Conservation (phyloP, 129 eudicot genomes). For the Chrysanthemum makinoi region DNA sequence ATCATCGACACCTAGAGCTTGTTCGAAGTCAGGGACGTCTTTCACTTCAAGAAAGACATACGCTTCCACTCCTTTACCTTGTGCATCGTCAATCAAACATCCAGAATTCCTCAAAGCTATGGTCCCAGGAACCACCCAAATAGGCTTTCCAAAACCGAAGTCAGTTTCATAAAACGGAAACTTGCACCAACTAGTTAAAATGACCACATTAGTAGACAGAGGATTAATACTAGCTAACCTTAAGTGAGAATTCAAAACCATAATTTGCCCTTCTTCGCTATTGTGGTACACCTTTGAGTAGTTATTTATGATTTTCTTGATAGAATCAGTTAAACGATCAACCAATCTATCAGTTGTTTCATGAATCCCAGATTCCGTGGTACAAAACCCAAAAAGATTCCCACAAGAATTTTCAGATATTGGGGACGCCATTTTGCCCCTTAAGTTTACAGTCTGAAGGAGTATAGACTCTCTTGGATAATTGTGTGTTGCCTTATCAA, state of each 20-base stretch:
- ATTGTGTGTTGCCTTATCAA: not conserved
- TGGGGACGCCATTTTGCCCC: not conserved
- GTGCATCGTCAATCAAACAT: not conserved
- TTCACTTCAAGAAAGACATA: not conserved
- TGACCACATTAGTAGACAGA: not conserved
- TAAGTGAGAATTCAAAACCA: conserved; percentile 17
- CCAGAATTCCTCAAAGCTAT: not conserved
- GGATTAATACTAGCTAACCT: not conserved
- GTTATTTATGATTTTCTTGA: not conserved
- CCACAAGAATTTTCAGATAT: not conserved
- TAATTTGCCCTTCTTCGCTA: conserved; percentile 14
- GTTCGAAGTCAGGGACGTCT: not conserved
- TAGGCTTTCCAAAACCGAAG: conserved; percentile 29
- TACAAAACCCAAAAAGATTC: not conserved
- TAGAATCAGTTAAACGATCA: not conserved
- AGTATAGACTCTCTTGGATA: not conserved
- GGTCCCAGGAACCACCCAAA: conserved; percentile 12
- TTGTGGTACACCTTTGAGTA: conserved; percentile 22
- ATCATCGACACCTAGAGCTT: not conserved
- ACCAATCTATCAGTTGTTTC: conserved; percentile 8
- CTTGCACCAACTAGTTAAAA: conserved; percentile 21
- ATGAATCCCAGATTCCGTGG: not conserved
- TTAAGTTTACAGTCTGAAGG: not conserved
- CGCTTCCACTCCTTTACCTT: conserved; percentile 19
- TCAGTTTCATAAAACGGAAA: conserved; percentile 21